Conservation (phyloP, 441 rosid species). For the Viola pubescens region DNA sequence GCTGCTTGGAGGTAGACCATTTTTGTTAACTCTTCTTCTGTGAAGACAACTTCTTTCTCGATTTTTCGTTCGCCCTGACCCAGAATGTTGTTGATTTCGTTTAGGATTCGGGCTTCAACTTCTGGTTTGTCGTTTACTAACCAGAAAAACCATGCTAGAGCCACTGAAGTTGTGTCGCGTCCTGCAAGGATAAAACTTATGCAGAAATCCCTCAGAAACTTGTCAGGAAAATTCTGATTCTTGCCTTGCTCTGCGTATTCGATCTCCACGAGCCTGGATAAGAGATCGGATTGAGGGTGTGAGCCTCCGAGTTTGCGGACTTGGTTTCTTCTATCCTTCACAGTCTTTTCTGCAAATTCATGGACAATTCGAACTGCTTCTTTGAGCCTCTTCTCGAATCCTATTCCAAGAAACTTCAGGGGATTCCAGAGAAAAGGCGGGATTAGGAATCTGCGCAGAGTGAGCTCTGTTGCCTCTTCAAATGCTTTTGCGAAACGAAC, state of each 20-base stretch:
- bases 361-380: conserved; percentile 50
- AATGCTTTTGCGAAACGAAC: conserved; percentile 71
- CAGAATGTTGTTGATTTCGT: conserved; percentile 35
- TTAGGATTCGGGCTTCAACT: conserved; percentile 43
- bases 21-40: conserved; percentile 43
- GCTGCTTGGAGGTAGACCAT: conserved; percentile 72
- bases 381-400: conserved; percentile 48
- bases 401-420: conserved; percentile 44
- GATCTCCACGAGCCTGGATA: conserved; percentile 48
- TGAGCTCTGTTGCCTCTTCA: conserved; percentile 66
- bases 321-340: conserved; percentile 31
- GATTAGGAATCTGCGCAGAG: conserved; percentile 45
- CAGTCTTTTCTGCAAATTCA: conserved; percentile 43
- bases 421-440: conserved; percentile 65
- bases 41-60: conserved; percentile 23
- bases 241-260: conserved; percentile 24
- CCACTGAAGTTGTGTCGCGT: conserved; percentile 73
- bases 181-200: conserved; percentile 66
- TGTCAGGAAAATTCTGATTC: conserved; percentile 23
- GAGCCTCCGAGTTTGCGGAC: conserved; percentile 25
- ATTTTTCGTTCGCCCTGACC: conserved; percentile 1
- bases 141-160: conserved; percentile 74
- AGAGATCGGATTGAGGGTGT: conserved; percentile 43
- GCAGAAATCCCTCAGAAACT: conserved; percentile 54
- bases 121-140: conserved; percentile 37